Evolutionary conservation across 805 yeast species (phyloP).

Genomic region (Geotrichum ghanense): DNA sequence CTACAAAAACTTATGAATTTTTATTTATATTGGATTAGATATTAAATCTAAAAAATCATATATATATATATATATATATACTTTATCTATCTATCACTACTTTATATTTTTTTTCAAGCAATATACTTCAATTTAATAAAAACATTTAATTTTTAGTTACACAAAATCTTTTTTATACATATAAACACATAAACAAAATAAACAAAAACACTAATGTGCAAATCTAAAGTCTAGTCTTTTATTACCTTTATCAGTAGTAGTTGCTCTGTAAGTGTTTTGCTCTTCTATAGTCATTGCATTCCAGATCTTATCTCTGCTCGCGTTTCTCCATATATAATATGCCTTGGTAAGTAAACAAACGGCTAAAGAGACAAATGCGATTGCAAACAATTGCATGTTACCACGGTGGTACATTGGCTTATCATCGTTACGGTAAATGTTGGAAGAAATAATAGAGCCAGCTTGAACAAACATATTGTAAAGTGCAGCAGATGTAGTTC

Average conservation of each 20-base stretch:
- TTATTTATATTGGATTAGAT: no score
- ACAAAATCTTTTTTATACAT: no score
- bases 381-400: conserved; percentile 25
- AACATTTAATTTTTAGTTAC: no score
- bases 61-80: no score
- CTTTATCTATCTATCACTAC: no score
- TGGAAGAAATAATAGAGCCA: conserved; percentile 40
- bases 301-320: not conserved
- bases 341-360: not conserved
- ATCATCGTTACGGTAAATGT: conserved; percentile 46
- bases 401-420: conserved; percentile 52
- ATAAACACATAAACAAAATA: no score
- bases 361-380: conserved; percentile 7
- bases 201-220: no score
- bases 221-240: conserved; percentile 3
- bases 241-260: not conserved
- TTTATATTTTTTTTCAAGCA: no score
- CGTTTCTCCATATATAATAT: not conserved
- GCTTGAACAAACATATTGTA: conserved; percentile 54
- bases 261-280: not conserved
- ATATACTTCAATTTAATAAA: no score
- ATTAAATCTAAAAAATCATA: no score
- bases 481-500: conserved; percentile 54
- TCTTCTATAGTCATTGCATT: not conserved
- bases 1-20: no score